Base-by-base conservation (phyloP, 257 asterid genomes). In the Jasminum sambac region DNA sequence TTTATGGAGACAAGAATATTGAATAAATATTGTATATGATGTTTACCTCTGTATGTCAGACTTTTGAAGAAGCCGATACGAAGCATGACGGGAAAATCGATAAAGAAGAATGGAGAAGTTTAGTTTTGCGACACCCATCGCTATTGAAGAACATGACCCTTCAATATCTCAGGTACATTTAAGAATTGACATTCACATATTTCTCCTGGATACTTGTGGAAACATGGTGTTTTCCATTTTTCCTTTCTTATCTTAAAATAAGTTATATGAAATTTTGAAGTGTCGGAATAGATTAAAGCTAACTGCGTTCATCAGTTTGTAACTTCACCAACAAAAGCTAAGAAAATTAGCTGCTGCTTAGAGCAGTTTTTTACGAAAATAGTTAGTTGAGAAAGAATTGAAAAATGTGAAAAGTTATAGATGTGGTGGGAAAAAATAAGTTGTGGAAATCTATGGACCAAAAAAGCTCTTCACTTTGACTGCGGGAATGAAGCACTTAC, bases 41-140 rank as follows among this genome's bases (percentile, higher is more conserved):
- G 38, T 40, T 69, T 72, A 37, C 12, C 44, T 40, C 72, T 73
- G 68, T 69, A n/a, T 79, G 19, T 19, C 87, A 92, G 98, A 92
- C 97, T 16, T 92, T 92, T 69, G 97, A 92, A 82, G 98, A 92
- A 84, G 98, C 97, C 0, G 98, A 92, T 73, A 92, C 98, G 5
- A 92, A 92, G 85, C 98, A 92, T 58, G 98, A 92, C 14, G 97
- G 98, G 48, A 92, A 82, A 80, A 92, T 92, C 37, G 98, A 92
- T 59, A 92, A 90, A 81, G 98, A 92, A 74, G 98, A 92, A 69
- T 92, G 98, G 98, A 84, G 97, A 79, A 92, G 71, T 77, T 86
- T 92, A 46, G 98, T 92, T 25, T 69, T 88, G 78, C 85, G 94
- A 68, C 98, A 92, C 84, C 98, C 98, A 66, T 92, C 98, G 17